These are phyloP conservation scores for Brasilioporus rufonigricans DNA, from an alignment of 768 basidiomycete species.

Conservation along the genomic window DNA sequence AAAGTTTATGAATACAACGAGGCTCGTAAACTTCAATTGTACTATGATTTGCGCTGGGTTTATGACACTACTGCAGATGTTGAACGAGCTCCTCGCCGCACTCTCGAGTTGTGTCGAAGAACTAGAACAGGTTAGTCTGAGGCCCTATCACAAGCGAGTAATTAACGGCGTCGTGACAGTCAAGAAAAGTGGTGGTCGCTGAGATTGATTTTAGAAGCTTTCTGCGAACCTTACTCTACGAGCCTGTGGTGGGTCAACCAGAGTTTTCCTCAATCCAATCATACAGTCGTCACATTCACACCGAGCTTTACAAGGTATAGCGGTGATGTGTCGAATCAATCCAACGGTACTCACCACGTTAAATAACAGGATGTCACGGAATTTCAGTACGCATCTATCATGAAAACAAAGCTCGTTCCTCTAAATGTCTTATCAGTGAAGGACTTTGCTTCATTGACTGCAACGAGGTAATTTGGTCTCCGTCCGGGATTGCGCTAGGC, in stretches of 20 bases:
- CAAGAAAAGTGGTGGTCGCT: conserved; percentile 6
- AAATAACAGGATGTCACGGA: conserved; percentile 2
- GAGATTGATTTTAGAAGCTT: conserved; percentile 18
- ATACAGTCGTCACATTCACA: not conserved
- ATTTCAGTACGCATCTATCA: conserved; percentile 9
- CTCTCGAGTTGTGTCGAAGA: conserved; percentile 17
- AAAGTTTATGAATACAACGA: conserved; percentile 14
- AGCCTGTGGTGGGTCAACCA: conserved; percentile 12
- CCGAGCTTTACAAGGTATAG: conserved; percentile 18
- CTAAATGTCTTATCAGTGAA: conserved; percentile 5
- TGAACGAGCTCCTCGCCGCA: conserved; percentile 18
- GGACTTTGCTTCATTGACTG: conserved; percentile 9
- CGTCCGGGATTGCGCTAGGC: conserved; percentile 22
- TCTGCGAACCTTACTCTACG: conserved; percentile 6
- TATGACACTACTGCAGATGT: conserved; percentile 11
- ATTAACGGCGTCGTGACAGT: conserved; percentile 7
- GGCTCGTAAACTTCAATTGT: conserved; percentile 11
- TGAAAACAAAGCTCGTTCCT: not conserved
- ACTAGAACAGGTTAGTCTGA: conserved; percentile 18
- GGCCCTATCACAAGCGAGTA: not conserved
- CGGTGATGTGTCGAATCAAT: not conserved
- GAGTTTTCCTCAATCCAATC: conserved; percentile 6
- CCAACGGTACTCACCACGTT: not conserved
- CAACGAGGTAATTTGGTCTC: conserved; percentile 23
- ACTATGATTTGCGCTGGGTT: not conserved